Conservation (phyloP, 768 basidiomycete genomes). For the Brasilioporus rufonigricans region DNA sequence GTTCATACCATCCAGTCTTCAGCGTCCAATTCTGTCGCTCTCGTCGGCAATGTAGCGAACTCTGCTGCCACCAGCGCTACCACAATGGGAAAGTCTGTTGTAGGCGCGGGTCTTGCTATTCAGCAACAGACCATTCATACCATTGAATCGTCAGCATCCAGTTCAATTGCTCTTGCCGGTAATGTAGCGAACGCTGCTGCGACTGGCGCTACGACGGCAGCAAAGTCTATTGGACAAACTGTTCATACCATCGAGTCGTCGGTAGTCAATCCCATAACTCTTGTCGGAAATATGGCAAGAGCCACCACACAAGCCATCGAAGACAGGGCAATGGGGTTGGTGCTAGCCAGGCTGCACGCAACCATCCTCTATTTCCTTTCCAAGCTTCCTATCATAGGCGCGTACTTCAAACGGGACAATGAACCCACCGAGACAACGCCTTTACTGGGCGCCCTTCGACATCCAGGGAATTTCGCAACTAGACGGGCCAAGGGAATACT, state of each 20-base stretch:
- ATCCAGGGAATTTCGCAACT: slow-evolving; percentile 19
- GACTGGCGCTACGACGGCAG: background rate
- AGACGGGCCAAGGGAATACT: slow-evolving; percentile 16
- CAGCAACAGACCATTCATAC: background rate
- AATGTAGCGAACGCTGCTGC: background rate
- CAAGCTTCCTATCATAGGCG: slow-evolving; percentile 23
- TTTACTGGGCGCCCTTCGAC: slow-evolving; percentile 18
- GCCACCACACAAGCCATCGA: slow-evolving; percentile 2
- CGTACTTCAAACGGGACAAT: slow-evolving; percentile 13
- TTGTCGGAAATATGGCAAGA: background rate
- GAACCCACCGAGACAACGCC: slow-evolving; percentile 25
- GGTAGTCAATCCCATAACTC: background rate
- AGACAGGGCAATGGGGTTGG: slow-evolving; percentile 1
- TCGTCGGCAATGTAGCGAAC: background rate
- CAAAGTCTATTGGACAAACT: background rate
- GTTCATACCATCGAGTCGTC: background rate
- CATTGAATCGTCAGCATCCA: no score
- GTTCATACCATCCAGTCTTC: background rate
- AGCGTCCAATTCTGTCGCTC: background rate
- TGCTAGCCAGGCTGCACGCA: slow-evolving; percentile 10
- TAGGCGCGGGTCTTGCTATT: no score
- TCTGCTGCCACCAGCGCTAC: no score
- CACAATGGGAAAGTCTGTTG: background rate
- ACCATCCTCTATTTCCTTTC: slow-evolving; percentile 9
- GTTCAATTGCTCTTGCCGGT: background rate